Conservation (phyloP, 371 early-diverging fungal genomes). For the Capillidium rhysosporum region DNA sequence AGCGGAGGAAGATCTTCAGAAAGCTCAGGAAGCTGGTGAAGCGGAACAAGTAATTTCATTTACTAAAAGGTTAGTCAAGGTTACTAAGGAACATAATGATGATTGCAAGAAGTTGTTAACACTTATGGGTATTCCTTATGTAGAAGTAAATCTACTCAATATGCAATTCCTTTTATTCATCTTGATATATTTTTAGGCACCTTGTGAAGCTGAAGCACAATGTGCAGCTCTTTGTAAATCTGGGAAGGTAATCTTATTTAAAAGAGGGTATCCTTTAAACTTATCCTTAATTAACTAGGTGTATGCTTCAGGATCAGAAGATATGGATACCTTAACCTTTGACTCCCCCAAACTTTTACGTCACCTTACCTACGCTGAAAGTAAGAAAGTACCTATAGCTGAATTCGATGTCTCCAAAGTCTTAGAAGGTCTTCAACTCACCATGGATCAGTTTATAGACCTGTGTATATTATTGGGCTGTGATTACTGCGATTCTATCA, state of each 20-base stretch:
- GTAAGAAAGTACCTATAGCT: conserved; percentile 80
- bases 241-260: conserved; percentile 27
- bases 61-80: conserved; percentile 82
- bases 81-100: conserved; percentile 85
- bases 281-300: conserved; percentile 24
- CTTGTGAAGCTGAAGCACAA: conserved; percentile 99
- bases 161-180: neutral
- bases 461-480: conserved; percentile 98
- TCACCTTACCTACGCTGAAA: conserved; percentile 88
- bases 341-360: conserved; percentile 81
- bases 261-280: neutral
- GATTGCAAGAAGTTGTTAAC: conserved; percentile 84
- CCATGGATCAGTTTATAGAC: conserved; percentile 85
- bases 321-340: conserved; percentile 99
- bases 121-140: conserved; percentile 95
- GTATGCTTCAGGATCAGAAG: conserved; percentile 96
- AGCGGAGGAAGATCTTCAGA: conserved; percentile 58
- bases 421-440: conserved; percentile 65
- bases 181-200: conserved; percentile 34
- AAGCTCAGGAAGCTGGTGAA: conserved; percentile 72
- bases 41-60: conserved; percentile 77
- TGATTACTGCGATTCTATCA: conserved; percentile 96
- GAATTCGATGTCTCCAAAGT: conserved; percentile 77
- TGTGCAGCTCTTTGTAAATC: conserved; percentile 85
- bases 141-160: conserved; percentile 26